phyloP scores from a whole-genome alignment of 352 stramenopile species.

The Phytopythium helicoides region DNA sequence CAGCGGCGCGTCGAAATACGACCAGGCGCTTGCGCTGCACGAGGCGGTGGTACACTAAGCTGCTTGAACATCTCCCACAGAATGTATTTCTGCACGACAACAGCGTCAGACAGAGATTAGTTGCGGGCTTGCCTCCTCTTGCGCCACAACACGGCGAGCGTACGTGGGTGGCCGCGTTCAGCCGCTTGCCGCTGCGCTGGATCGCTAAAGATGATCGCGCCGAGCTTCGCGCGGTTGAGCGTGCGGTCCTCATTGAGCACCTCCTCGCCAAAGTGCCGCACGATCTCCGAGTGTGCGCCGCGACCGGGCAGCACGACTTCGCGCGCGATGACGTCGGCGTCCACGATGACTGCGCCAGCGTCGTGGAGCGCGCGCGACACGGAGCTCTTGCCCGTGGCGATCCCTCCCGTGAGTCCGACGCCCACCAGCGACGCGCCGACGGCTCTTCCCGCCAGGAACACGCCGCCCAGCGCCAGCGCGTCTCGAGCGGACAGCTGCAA shows the following conservation, averaged over 20 bases:
- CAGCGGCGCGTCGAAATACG: slow-evolving; percentile 75
- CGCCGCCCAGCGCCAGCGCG: slow-evolving; percentile 14
- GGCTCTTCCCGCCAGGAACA: slow-evolving; percentile 35
- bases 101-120: not conserved
- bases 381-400: slow-evolving; percentile 83
- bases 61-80: slow-evolving; percentile 88
- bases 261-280: slow-evolving; percentile 58
- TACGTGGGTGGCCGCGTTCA: slow-evolving; percentile 82
- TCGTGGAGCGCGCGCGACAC: slow-evolving; percentile 63
- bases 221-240: slow-evolving; percentile 82
- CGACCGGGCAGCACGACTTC: slow-evolving; percentile 76
- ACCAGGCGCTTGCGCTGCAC: slow-evolving; percentile 66
- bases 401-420: slow-evolving; percentile 79
- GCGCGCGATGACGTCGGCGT: slow-evolving; percentile 78
- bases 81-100: slow-evolving; percentile 62
- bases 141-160: too few species aligned
- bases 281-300: slow-evolving; percentile 74
- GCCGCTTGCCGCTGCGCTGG: slow-evolving; percentile 57
- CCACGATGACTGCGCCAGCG: slow-evolving; percentile 68
- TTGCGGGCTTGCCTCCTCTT: too few species aligned
- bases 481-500: slow-evolving; percentile 38
- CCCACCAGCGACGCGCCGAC: slow-evolving; percentile 63
- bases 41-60: slow-evolving; percentile 73
- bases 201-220: slow-evolving; percentile 83
- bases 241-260: slow-evolving; percentile 80